Percentiles rank a stretch among this genome's conserved stretches.
Evolutionary conservation across 345 rosid genomes (phyloP).

Genomic region (Syzygium aromaticum): DNA sequence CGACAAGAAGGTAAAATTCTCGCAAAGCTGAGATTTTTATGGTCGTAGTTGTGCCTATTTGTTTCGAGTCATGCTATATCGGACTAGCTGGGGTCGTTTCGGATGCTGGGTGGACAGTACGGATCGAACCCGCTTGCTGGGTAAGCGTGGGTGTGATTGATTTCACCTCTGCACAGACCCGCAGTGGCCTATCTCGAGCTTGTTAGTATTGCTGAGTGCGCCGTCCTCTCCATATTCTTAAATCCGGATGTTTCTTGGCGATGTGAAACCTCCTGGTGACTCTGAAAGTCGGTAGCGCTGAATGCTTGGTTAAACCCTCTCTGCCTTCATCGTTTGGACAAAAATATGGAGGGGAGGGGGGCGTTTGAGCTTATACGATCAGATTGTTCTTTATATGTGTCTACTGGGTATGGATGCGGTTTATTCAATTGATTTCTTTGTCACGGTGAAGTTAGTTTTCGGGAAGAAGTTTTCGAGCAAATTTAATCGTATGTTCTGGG

Average conservation of each 20-base stretch:
- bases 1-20: conserved; percentile 16
- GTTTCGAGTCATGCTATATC: not conserved
- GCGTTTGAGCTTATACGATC: not conserved
- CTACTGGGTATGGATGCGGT: not conserved
- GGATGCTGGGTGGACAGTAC: not conserved
- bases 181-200: not conserved
- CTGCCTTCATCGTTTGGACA: not conserved
- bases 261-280: not conserved
- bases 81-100: not conserved
- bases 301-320: not conserved
- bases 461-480: not conserved
- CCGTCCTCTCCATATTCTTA: not conserved
- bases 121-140: not conserved
- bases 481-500: not conserved
- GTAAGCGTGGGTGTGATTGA: not conserved
- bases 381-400: not conserved
- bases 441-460: not conserved
- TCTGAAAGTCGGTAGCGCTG: not conserved
- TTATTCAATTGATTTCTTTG: not conserved
- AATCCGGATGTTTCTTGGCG: too few species aligned
- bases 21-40: too few species aligned
- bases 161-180: not conserved
- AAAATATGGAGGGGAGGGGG: not conserved
- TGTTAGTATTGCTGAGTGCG: not conserved
- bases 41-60: not conserved